Conservation (phyloP, 2,329 filamentous ascomycete genomes). For the Lecanicillium sp. region DNA sequence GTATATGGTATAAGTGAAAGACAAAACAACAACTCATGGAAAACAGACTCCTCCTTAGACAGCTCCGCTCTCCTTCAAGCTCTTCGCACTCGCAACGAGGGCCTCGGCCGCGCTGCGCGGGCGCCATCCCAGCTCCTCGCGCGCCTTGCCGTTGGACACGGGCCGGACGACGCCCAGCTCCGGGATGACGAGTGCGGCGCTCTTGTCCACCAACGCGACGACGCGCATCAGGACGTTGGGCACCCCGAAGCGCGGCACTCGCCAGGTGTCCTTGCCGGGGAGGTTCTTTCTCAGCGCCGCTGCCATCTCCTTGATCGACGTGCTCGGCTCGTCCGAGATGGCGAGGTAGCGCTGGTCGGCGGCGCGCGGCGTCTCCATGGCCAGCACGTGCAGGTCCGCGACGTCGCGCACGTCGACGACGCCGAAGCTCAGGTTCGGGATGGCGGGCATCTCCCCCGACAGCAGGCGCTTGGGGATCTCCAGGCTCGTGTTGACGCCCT, state of each 20-base stretch:
- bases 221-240: constrained; percentile 1
- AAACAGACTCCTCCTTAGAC: background rate
- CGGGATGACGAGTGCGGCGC: background rate
- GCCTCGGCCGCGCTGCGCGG: constrained; percentile 9
- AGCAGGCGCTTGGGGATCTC: constrained; percentile 22
- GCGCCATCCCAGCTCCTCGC: constrained; percentile 6
- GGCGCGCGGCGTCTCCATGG: constrained; percentile 7
- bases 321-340: constrained; percentile 6
- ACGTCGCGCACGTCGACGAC: constrained; percentile 21
- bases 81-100: constrained; percentile 7
- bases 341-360: constrained; percentile 12
- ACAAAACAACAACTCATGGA: too few species aligned
- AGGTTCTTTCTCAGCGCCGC: background rate
- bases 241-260: background rate
- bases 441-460: constrained; percentile 20
- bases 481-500: constrained; percentile 13
- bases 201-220: background rate
- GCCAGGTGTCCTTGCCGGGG: background rate
- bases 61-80: constrained; percentile 5
- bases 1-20: too few species aligned
- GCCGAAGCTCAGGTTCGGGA: constrained; percentile 22
- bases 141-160: constrained; percentile 3
- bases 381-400: constrained; percentile 14
- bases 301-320: constrained; percentile 4
- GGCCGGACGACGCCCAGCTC: constrained; percentile 6